Conservation (phyloP, 345 rosid genomes). For the Euclidium syriacum region DNA sequence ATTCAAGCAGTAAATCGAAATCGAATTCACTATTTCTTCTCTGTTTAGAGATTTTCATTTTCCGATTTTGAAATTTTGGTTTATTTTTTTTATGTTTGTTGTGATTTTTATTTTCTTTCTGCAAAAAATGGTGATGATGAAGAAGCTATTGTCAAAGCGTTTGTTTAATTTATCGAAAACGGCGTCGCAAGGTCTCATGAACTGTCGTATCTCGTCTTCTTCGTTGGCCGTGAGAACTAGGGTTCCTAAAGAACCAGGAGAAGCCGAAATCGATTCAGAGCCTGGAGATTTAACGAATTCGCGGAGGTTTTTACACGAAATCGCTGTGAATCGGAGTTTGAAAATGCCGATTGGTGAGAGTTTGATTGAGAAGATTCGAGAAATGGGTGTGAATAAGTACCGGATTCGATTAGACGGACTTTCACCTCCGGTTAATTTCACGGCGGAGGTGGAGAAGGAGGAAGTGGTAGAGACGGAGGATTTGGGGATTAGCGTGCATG, state of each 20-base stretch:
- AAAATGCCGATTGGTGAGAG: constrained; percentile 33
- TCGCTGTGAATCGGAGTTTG: constrained; percentile 6
- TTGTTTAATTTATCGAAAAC: constrained; percentile 47
- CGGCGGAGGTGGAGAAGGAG: background rate
- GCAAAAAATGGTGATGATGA: constrained; percentile 46
- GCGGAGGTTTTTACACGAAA: constrained; percentile 50
- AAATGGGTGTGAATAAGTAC: constrained; percentile 42
- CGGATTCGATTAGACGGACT: constrained; percentile 57
- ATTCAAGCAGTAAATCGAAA: background rate
- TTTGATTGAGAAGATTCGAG: constrained; percentile 47
- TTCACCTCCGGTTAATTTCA: constrained; percentile 27
- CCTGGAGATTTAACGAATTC: constrained; percentile 50
- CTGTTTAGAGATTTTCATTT: background rate
- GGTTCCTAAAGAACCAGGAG: constrained; percentile 22
- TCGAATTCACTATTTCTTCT: background rate
- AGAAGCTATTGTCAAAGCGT: constrained; percentile 54
- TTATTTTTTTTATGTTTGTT: background rate
- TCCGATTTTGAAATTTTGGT: background rate
- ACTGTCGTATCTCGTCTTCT: constrained; percentile 35
- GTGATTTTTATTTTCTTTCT: background rate
- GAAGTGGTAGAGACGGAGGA: constrained; percentile 1
- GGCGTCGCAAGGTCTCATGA: constrained; percentile 31
- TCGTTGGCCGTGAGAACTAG: constrained; percentile 31
- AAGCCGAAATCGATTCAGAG: constrained; percentile 45
- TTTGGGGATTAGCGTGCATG: constrained; percentile 40